These are phyloP conservation scores for Thoreauomyces humboldtii DNA, from an alignment of 192 early-diverging fungal genomes.

Conservation along the genomic window DNA sequence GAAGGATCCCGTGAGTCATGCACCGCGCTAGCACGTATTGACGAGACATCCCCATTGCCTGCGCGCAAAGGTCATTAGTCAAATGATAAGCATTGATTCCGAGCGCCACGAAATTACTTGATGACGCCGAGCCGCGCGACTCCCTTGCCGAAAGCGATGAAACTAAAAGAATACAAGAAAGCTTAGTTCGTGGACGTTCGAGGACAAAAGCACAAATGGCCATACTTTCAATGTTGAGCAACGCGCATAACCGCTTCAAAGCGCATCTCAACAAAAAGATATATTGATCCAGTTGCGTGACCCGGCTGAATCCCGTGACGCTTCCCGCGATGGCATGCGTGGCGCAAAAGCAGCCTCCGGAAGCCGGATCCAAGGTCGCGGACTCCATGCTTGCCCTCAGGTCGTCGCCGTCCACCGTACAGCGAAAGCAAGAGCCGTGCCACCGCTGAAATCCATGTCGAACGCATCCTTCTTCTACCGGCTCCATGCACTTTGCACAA, in stretches of 20 bases:
- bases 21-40: neutral
- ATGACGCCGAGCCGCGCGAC: too few species aligned
- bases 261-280: slow-evolving; percentile 82
- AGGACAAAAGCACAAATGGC: too few species aligned
- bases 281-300: slow-evolving; percentile 90
- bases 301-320: slow-evolving; percentile 56
- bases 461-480: slow-evolving; percentile 88
- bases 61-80: neutral
- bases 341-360: slow-evolving; percentile 30
- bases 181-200: too few species aligned
- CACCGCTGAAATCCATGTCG: slow-evolving; percentile 52
- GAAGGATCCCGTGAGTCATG: slow-evolving; percentile 5
- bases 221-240: slow-evolving; percentile 60
- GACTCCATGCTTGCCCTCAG: slow-evolving; percentile 15
- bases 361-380: slow-evolving; percentile 13
- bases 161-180: too few species aligned
- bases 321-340: slow-evolving; percentile 20
- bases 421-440: slow-evolving; percentile 83
- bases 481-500: slow-evolving; percentile 72
- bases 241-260: slow-evolving; percentile 73
- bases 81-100: too few species aligned
- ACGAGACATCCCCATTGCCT: neutral
- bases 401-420: slow-evolving; percentile 56
- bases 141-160: too few species aligned
- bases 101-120: too few species aligned